Base-by-base conservation (phyloP, 192 early-diverging fungal species). In the Backusella mclennaniae region DNA sequence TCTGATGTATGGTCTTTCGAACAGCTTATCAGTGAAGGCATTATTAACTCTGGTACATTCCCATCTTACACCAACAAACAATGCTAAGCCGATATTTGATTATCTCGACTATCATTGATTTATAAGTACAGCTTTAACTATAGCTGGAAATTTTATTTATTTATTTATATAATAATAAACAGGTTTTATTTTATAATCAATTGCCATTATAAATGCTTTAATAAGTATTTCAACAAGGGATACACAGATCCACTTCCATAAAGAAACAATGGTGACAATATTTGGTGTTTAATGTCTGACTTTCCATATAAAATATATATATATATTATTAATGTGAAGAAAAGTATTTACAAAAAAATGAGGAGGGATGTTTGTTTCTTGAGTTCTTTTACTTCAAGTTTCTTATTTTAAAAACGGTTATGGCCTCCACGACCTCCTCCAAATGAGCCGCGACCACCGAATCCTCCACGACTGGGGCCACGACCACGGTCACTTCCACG, bases 401-500 rank as follows among this genome's bases (percentile, higher is more conserved):
- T 69, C 35, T 39, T 38, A 3, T 4, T 26, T 69, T 69, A 69
- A 36, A 69, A 69, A 21, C 35, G 35, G 21, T 4, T 19, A 41
- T 69, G 68, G 12, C 36, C 35, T 9, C 53, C 53, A 56, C 53
- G 21, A 21, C n/a, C 8, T 3, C 53, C 53, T 56, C 53, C 53
- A 2, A 69, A 9, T 35, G 36, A n/a, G 0, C 53, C 53, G 21
- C 15, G 19, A 6, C 49, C 49, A 17, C 49, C 56, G 1, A 29
- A 70, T 0, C 69, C 69, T 15, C 69, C 69, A 44, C 69, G 23
- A 42, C 41, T 41, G 12, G 41, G 39, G 21, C 69, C 69, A 44
- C 69, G 23, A 42, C 41, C 69, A 29, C 69, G 39, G 21, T 75
- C 35, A 19, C 75, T 1, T 6, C 77, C 84, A 31, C 92, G 89